A percentile compares a stretch with the other conserved stretches of the same genome.
Conservation (phyloP, 345 rosid species). For the Bretschneidera sinensis region DNA sequence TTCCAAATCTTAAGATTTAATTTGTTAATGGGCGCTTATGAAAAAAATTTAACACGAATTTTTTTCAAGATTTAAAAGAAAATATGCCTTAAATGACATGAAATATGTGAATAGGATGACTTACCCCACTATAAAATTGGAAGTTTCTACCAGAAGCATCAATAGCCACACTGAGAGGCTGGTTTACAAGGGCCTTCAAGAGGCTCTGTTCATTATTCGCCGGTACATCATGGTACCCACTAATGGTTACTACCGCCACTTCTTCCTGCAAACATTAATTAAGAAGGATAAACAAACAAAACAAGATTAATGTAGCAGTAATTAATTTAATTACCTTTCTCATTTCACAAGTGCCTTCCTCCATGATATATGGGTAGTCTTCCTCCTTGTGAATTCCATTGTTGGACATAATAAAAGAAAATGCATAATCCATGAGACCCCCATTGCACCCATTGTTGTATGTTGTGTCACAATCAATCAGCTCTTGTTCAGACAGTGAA, state of each 20-base stretch:
- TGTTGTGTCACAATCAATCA: constrained; percentile 69
- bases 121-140: constrained; percentile 72
- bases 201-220: constrained; percentile 52
- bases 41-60: no score
- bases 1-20: no score
- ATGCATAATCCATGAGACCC: constrained; percentile 89
- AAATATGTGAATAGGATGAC: no score
- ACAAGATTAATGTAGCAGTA: not conserved
- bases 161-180: constrained; percentile 76
- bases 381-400: constrained; percentile 77
- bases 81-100: no score
- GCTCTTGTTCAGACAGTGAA: constrained; percentile 79
- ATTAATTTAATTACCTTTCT: constrained; percentile 34
- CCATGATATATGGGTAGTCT: constrained; percentile 72
- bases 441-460: constrained; percentile 85
- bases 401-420: constrained; percentile 54
- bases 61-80: no score
- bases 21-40: no score
- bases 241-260: constrained; percentile 51
- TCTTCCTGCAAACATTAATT: constrained; percentile 41
- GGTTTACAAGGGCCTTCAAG: constrained; percentile 68
- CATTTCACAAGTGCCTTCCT: constrained; percentile 51
- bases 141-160: constrained; percentile 73
- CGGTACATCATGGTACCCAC: constrained; percentile 67
- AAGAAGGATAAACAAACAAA: not conserved